These are phyloP conservation scores for Barbarea vulgaris DNA, from an alignment of 345 rosid species.

Conservation along the genomic window DNA sequence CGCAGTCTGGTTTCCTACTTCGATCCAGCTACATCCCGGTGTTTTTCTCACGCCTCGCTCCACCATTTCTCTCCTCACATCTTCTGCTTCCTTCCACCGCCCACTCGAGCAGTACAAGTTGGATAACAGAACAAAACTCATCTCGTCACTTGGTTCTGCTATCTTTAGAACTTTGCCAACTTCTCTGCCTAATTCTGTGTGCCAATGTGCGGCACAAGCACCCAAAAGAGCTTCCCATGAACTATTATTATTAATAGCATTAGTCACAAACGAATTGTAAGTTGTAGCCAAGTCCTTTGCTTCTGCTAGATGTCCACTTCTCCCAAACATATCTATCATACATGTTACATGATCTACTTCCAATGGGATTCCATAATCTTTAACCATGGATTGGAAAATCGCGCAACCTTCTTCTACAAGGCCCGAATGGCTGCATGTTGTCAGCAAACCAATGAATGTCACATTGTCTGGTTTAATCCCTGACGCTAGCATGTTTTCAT, in stretches of 20 bases:
- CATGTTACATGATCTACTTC: slow-evolving; percentile 69
- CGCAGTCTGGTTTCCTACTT: slow-evolving; percentile 54
- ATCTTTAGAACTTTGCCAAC: slow-evolving; percentile 47
- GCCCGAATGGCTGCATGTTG: slow-evolving; percentile 83
- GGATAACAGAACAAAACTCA: slow-evolving; percentile 63
- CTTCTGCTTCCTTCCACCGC: slow-evolving; percentile 79
- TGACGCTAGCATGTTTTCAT: slow-evolving; percentile 55
- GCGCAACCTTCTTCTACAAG: slow-evolving; percentile 57
- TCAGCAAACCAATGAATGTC: slow-evolving; percentile 70
- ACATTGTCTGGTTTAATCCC: slow-evolving; percentile 69
- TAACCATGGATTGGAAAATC: slow-evolving; percentile 51
- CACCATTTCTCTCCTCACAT: slow-evolving; percentile 61
- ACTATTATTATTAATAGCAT: slow-evolving; percentile 16
- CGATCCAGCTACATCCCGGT: slow-evolving; percentile 87
- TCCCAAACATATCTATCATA: slow-evolving; percentile 83
- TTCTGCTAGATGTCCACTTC: slow-evolving; percentile 60
- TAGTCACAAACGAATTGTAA: slow-evolving; percentile 16
- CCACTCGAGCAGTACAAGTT: slow-evolving; percentile 67
- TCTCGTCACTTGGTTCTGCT: slow-evolving; percentile 54
- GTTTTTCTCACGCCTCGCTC: slow-evolving; percentile 64
- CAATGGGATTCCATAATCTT: slow-evolving; percentile 47
- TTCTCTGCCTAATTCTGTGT: slow-evolving; percentile 47
- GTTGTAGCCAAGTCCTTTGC: slow-evolving; percentile 52
- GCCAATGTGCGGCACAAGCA: slow-evolving; percentile 56
- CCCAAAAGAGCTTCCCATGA: slow-evolving; percentile 63